Evolutionary conservation across 1,139 yeast species (phyloP), one percentile per base, ranked within the genome.

Genomic region (Waltiozyma sp.): DNA sequence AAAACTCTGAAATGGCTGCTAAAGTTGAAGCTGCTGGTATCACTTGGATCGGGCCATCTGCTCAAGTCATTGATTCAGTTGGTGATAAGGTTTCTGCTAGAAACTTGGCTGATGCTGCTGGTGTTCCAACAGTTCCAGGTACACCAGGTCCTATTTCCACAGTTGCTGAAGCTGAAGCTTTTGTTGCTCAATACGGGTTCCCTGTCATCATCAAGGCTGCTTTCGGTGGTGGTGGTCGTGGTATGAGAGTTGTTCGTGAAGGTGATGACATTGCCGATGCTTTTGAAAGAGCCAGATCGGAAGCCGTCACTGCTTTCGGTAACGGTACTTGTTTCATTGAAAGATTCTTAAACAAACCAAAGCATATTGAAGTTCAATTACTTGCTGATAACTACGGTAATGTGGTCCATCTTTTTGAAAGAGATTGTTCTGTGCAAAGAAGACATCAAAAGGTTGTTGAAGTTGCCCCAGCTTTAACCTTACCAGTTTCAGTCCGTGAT

Each of bases 161-260:
- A 21, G 82, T 81, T 28, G 80, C 73, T 41, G 88, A 91, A 55
- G 98, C 97, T 18, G 59, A 67, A 50, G 77, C 63, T 13, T 91
- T 91, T 60, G 96, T 88, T 33, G 75, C 69, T 38, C 58, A 86
- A 64, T 74, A 89, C 63, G 98, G 99, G 23, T 89, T 63, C 67
- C 99, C 99, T 10, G 97, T 91, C 41, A 91, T 91, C 64, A 89
- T 91, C 66, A 91, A 91, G 69, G 98, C 99, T 38, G 98, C 98
- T 39, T 91, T 85, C 61, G 98, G 99, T 64, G 98, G 98, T 69
- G 98, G 98, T 73, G 98, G 99, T 60, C 81, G 98, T 68, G 98
- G 98, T 73, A 91, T 91, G 98, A 81, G 98, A 70, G 97, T 91
- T 43, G 98, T 93, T 41, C 75, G 94, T 61, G 96, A 91, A 64